Percentiles rank a stretch among this genome's conserved stretches.
Evolutionary conservation across 140 eudicot species (phyloP).

Genomic region (Erigeron philadelphicus): DNA sequence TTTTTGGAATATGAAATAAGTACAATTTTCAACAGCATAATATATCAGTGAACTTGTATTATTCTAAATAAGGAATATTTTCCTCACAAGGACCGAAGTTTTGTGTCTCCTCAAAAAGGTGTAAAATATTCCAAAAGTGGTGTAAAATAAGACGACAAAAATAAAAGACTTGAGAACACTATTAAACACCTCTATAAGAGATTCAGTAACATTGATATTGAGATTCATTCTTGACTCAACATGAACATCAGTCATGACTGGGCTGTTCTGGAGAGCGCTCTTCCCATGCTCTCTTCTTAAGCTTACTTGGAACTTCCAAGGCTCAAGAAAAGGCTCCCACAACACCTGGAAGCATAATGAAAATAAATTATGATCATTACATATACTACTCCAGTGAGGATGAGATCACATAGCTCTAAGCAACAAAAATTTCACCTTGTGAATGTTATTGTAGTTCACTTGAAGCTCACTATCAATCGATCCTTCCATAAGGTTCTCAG

Average conservation of each 20-base stretch:
- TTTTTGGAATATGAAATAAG: background rate
- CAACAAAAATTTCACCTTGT: slow-evolving; percentile 47
- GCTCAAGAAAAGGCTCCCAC: slow-evolving; percentile 97
- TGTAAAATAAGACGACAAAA: background rate
- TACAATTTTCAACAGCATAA: slow-evolving; percentile 9
- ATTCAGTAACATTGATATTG: slow-evolving; percentile 75
- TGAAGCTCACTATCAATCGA: slow-evolving; percentile 59
- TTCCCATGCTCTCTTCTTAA: slow-evolving; percentile 49
- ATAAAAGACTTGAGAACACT: background rate
- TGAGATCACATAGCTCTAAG: background rate
- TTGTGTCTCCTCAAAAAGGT: slow-evolving; percentile 3
- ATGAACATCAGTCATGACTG: slow-evolving; percentile 52
- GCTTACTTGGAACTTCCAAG: slow-evolving; percentile 71
- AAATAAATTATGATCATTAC: background rate
- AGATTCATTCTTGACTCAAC: slow-evolving; percentile 61
- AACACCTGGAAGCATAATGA: slow-evolving; percentile 48
- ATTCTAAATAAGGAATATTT: background rate
- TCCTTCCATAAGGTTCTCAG: slow-evolving; percentile 42
- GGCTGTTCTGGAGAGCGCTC: slow-evolving; percentile 48
- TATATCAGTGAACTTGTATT: slow-evolving; percentile 12
- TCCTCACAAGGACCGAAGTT: background rate
- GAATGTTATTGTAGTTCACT: slow-evolving; percentile 87
- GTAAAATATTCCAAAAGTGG: background rate
- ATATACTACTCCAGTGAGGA: background rate
- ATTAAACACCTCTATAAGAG: slow-evolving; percentile 65